These are phyloP conservation scores for Kodamaea ohmeri DNA, from an alignment of 1,139 yeast genomes.

Conservation along the genomic window DNA sequence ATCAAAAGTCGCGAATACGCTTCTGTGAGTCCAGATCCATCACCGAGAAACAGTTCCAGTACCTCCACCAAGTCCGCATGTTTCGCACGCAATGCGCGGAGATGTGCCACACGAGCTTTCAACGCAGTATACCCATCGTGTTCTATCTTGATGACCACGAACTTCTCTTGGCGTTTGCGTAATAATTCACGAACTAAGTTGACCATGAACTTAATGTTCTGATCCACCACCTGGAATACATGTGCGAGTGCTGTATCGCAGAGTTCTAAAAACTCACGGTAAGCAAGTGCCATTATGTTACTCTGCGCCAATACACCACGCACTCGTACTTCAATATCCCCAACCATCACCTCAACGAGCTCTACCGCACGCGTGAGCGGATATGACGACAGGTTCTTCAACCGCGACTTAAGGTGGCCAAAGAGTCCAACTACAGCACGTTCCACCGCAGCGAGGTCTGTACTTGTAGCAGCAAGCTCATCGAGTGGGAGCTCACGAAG, in stretches of 20 bases:
- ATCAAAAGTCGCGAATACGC: constrained; percentile 32
- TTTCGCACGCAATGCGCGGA: constrained; percentile 47
- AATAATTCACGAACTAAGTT: constrained; percentile 68
- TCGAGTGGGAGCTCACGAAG: constrained; percentile 70
- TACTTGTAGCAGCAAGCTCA: constrained; percentile 47
- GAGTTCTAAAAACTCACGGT: constrained; percentile 22
- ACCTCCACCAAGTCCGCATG: constrained; percentile 51
- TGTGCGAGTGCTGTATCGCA: constrained; percentile 18
- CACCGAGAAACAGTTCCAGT: constrained; percentile 27
- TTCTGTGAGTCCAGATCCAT: constrained; percentile 24
- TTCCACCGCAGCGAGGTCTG: constrained; percentile 43
- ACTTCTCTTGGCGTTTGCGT: constrained; percentile 72
- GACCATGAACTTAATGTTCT: constrained; percentile 35
- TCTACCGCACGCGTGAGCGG: constrained; percentile 65
- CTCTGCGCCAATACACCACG: constrained; percentile 20
- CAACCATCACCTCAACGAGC: constrained; percentile 57
- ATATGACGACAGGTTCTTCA: constrained; percentile 54
- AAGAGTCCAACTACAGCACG: constrained; percentile 50
- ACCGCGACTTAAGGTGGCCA: constrained; percentile 55
- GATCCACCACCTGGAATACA: constrained; percentile 29
- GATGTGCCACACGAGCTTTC: constrained; percentile 44
- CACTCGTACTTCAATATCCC: constrained; percentile 31
- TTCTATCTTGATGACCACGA: constrained; percentile 60
- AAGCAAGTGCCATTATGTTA: constrained; percentile 28
- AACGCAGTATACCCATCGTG: constrained; percentile 43